Base-by-base conservation (phyloP, 2,329 filamentous ascomycete species). In the Remersonia thermophila region DNA sequence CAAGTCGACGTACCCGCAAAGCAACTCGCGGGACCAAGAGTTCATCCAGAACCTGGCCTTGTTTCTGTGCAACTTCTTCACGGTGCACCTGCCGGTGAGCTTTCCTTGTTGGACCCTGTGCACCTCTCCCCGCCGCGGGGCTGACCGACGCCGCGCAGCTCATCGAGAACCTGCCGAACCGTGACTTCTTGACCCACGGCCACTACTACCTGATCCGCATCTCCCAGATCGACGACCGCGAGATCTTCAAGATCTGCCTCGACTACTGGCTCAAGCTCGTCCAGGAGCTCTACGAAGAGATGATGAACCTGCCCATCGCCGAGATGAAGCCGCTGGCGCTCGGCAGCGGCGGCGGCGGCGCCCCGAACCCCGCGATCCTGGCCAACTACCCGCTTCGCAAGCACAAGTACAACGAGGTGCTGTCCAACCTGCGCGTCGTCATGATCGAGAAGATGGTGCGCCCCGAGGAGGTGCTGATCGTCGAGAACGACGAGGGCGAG, bases 361-460 rank as follows among this genome's bases (percentile, higher is more conserved):
- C 86, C 2, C 81, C 85, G 33, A 86, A 94, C 55, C 85, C 89
- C 1, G 74, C 67, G 35, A 66, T 89, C n/a, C 69, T 96, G 43
- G 80, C 79, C 50, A 93, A 86, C 59, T 93, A 93, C 53, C 86
- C 89, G 10, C 73, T 98, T 30, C 80, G 93, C 43, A 98, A 98
- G 67, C 89, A 98, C 71, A 96, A 95, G 63, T 98, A 96, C 61
- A 80, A 80, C 46, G 86, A 95, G 55, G 82, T 98, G 14, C 66
- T 98, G 33, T 89, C 89, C 8, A 96, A 94, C 57, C 69, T 98
- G 39, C 80, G 91, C 47, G 82, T 89, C 16, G 91, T 98, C 47
- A 98, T 98, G 91, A 96, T 98, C 44, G 91, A 98, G 65, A 95
- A 95, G 69, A 98, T 98, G 91, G 91, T 98, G 23, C 77, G 87